Evolutionary conservation across 2,329 filamentous ascomycete species (phyloP).

Genomic region (Claviceps cyperi): DNA sequence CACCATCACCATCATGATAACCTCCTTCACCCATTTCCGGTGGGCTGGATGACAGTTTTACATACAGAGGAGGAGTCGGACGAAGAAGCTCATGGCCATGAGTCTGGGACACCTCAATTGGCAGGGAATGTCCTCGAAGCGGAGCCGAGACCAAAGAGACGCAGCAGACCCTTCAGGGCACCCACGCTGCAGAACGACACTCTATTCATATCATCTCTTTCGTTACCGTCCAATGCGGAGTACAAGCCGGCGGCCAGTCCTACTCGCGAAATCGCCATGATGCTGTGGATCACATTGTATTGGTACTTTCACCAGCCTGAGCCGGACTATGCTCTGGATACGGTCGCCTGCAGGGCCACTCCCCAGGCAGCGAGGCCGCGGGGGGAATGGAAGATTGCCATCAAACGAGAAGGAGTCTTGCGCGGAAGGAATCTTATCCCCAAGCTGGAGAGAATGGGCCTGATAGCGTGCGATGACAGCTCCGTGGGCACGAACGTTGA

Average conservation of each 20-base stretch:
- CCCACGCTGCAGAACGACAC: constrained; percentile 69
- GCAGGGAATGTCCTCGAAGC: background rate
- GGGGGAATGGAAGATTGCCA: constrained; percentile 75
- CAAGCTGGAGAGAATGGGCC: constrained; percentile 86
- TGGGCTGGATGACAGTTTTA: constrained; percentile 82
- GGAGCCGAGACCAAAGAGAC: constrained; percentile 13
- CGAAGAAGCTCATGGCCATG: constrained; percentile 2
- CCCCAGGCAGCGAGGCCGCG: constrained; percentile 57
- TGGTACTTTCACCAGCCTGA: constrained; percentile 93
- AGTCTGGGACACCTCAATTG: background rate
- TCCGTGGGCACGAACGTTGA: constrained; percentile 53
- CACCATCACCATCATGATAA: constrained; percentile 60
- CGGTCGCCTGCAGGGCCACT: constrained; percentile 48
- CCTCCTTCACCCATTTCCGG: constrained; percentile 58
- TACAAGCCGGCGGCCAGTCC: constrained; percentile 69
- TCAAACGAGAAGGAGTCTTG: constrained; percentile 79
- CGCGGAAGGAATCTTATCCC: constrained; percentile 69
- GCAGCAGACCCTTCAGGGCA: constrained; percentile 36
- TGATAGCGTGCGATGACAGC: constrained; percentile 64
- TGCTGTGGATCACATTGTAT: constrained; percentile 86
- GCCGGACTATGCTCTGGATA: constrained; percentile 50
- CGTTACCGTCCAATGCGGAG: constrained; percentile 64
- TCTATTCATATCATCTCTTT: constrained; percentile 85
- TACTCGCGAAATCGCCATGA: constrained; percentile 85
- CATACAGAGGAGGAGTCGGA: constrained; percentile 49